Base-by-base conservation (phyloP, 352 stramenopile species). In the Phytophthora sansomeana region DNA sequence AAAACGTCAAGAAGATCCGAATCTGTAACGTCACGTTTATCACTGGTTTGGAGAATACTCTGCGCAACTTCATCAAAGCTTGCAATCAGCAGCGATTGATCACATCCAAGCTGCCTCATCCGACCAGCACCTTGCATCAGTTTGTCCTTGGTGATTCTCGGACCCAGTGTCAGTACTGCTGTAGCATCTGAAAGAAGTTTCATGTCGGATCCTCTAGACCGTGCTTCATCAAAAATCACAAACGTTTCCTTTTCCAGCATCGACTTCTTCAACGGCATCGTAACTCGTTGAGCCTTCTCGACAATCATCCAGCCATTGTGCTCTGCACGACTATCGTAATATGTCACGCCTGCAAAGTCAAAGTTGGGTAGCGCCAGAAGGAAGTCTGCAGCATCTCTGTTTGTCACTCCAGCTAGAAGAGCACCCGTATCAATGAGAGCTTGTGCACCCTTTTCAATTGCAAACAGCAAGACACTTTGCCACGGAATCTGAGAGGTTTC, bases 51-150 rank as follows among this genome's bases (percentile, higher is more conserved):
- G 7, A 77, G 16, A 19, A 89, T 75, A 61, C 67, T 79, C 44
- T 84, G 73, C 36, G 70, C 75, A 6, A 98, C 80, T 30, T 98
- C 89, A n/a, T 68, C 54, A 6, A 88, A 86, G 54, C 79, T 85
- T 11, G 78, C 76, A n/a, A 97, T 69, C 61, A 81, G 78, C 0
- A 98, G 68, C 11, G 68, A 86, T 58, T 97, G 87, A 14, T 77
- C 39, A 0, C 69, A 77, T 10, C 83, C 88, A 0, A 98, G 79
- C 47, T 93, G 84, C 3, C 92, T 73, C 75, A 98, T 85, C 0
- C 93, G 83, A 6, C 91, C 92, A 1, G 89, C 90, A n/a, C 89
- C 92, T 68, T 98, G 93, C 91, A 98, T 97, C 3, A 98, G 57
- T 50, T 97, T 98, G 63, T 98, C 93, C 53, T 98, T 98, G 0